Percentiles rank a stretch among this genome's conserved stretches.
Conservation (phyloP, 345 rosid species). For the Eucalyptus pumila region DNA sequence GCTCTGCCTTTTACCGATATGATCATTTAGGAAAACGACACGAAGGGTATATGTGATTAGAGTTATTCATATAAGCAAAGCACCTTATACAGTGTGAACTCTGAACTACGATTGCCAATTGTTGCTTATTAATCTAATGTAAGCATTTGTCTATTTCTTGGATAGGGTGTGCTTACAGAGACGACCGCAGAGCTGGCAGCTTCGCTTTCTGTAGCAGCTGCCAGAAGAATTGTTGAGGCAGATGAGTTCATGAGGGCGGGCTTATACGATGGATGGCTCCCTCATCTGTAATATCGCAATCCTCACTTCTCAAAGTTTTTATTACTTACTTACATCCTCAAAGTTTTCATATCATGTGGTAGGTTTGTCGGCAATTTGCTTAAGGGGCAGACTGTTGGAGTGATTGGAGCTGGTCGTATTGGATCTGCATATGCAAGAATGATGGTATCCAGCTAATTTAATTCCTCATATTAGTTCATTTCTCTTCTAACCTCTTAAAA, state of each 20-base stretch:
- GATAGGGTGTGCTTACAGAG: constrained; percentile 93
- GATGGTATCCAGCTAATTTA: constrained; percentile 42
- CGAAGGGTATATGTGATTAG: background rate
- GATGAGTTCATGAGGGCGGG: constrained; percentile 97
- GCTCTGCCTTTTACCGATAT: background rate
- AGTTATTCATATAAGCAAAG: background rate
- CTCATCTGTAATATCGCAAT: constrained; percentile 42
- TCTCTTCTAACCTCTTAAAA: background rate
- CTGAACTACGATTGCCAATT: background rate
- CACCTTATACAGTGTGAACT: background rate
- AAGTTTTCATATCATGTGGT: background rate
- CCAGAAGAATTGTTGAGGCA: constrained; percentile 95
- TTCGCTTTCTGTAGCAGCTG: constrained; percentile 80
- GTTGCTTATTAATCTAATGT: background rate
- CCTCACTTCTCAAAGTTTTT: background rate
- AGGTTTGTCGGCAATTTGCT: constrained; percentile 96
- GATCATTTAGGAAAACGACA: background rate
- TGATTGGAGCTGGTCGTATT: constrained; percentile 98
- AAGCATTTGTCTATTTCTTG: background rate
- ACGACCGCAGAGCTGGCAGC: constrained; percentile 96
- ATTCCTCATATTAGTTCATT: background rate
- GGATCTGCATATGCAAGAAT: constrained; percentile 97
- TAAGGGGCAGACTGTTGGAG: constrained; percentile 97
- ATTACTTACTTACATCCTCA: background rate
- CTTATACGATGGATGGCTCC: constrained; percentile 98